Base-by-base conservation (phyloP, 164 flowering plant species). In the Dillenia turbinata region DNA sequence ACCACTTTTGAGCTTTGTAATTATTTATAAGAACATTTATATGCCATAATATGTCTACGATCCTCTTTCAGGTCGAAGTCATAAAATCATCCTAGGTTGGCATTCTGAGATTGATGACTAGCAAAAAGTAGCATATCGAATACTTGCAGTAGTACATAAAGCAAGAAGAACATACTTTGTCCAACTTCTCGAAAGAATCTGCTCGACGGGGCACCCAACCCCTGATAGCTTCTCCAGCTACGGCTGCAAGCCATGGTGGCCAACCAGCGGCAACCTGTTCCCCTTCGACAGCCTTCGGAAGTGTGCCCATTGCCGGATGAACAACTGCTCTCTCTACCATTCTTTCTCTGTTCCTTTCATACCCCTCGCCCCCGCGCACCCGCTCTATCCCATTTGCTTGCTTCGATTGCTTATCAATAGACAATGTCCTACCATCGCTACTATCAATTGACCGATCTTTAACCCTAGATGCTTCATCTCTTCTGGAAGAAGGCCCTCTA, bases 161-260 rank as follows among this genome's bases (percentile, higher is more conserved):
- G 61, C 15, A 55, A 15, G 56, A 62, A 65, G 49, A 66, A 17
- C 82, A 60, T 81, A 95, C 99, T 72, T 95, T 92, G 64, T 95
- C 96, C 59, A 95, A 73, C 69, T 85, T 92, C 81, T 95, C 92
- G 59, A 89, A 95, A 43, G 99, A 92, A 73, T 95, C 99, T 1
- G 96, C 97, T 40, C 87, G 88, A 14, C 97, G 82, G 6, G 97
- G 97, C n/a, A 87, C 67, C 99, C 97, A 95, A 52, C 99, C 99
- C 59, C 67, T 73, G 59, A 95, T 88, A 46, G 99, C 99, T 62
- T 95, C 99, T 40, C 97, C 97, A 44, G 99, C 99, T 43, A 89
- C 97, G 1, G 86, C 85, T 22, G 92, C 88, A 15, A 95, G 80
- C 99, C 99, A 95, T n/a, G 94, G 49, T 33, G 99, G 99, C 99